Evolutionary conservation across 108 stramenopile species (phyloP).

Genomic region (Cyclotella cryptica): DNA sequence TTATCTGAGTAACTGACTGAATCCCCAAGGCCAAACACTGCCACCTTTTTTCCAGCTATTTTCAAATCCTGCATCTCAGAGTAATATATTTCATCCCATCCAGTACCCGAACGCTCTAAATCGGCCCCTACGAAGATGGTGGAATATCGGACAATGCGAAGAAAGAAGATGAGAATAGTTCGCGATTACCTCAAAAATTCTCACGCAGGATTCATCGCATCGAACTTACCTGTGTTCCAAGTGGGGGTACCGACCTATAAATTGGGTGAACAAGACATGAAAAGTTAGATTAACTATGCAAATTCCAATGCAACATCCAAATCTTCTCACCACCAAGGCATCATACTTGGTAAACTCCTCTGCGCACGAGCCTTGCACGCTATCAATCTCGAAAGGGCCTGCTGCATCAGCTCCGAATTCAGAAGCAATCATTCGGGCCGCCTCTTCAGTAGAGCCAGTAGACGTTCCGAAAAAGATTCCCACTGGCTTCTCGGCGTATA

Average conservation of each 20-base stretch:
- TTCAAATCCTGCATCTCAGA: slow-evolving; percentile 62
- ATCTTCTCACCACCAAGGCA: slow-evolving; percentile 4
- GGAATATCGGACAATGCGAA: background rate
- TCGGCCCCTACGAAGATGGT: slow-evolving; percentile 66
- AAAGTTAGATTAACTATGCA: background rate
- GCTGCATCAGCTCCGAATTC: slow-evolving; percentile 80
- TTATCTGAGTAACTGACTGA: slow-evolving; percentile 79
- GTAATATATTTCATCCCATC: slow-evolving; percentile 93
- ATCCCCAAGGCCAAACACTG: slow-evolving; percentile 90
- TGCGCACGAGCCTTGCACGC: slow-evolving; percentile 62
- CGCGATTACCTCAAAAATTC: background rate
- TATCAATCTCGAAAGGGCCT: slow-evolving; percentile 83
- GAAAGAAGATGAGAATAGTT: background rate
- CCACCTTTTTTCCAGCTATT: slow-evolving; percentile 81
- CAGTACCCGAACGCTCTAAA: slow-evolving; percentile 83
- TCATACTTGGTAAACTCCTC: slow-evolving; percentile 75
- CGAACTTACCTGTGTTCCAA: slow-evolving; percentile 65
- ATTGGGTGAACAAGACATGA: background rate
- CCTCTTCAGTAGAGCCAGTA: slow-evolving; percentile 79
- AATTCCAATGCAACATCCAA: background rate
- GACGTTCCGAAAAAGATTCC: slow-evolving; percentile 87
- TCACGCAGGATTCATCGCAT: background rate
- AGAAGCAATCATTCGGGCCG: slow-evolving; percentile 64
- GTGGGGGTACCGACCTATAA: slow-evolving; percentile 79
- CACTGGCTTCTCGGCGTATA: slow-evolving; percentile 29